Evolutionary conservation across 2,329 filamentous ascomycete genomes (phyloP).

Genomic region (Phoma sp.): DNA sequence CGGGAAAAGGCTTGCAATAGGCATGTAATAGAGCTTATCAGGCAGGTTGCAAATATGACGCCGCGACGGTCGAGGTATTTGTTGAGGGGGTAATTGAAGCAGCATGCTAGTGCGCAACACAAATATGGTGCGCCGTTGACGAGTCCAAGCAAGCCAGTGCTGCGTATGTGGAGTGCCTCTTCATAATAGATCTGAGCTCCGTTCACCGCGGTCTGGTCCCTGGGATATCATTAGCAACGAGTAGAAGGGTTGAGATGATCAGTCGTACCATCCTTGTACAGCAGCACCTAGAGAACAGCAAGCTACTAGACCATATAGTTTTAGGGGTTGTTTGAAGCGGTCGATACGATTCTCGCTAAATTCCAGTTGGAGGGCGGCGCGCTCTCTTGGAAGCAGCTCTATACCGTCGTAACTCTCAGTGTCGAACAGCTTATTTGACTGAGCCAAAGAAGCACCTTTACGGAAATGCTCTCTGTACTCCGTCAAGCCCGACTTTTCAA

Average conservation of each 20-base stretch:
- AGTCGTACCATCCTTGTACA: conserved; percentile 35
- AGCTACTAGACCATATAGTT: conserved; percentile 27
- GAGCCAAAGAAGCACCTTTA: neutral
- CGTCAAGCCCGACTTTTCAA: neutral
- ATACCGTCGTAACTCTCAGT: neutral
- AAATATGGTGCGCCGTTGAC: conserved; percentile 32
- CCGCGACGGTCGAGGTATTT: conserved; percentile 27
- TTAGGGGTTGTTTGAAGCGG: conserved; percentile 32
- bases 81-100: conserved; percentile 32
- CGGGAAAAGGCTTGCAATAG: conserved; percentile 29
- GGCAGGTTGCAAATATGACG: conserved; percentile 29
- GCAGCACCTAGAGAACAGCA: conserved; percentile 31
- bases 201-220: no score
- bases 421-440: neutral
- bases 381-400: neutral
- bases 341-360: conserved; percentile 19
- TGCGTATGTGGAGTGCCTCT: conserved; percentile 21
- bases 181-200: no score
- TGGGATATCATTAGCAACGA: no score
- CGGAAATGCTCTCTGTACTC: neutral
- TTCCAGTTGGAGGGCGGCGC: no score
- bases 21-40: conserved; percentile 31
- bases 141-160: conserved; percentile 20
- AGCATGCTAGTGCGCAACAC: conserved; percentile 29
- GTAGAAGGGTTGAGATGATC: no score